These are phyloP conservation scores for Cytospora mali DNA, from an alignment of 2,329 filamentous ascomycete genomes.

Conservation along the genomic window DNA sequence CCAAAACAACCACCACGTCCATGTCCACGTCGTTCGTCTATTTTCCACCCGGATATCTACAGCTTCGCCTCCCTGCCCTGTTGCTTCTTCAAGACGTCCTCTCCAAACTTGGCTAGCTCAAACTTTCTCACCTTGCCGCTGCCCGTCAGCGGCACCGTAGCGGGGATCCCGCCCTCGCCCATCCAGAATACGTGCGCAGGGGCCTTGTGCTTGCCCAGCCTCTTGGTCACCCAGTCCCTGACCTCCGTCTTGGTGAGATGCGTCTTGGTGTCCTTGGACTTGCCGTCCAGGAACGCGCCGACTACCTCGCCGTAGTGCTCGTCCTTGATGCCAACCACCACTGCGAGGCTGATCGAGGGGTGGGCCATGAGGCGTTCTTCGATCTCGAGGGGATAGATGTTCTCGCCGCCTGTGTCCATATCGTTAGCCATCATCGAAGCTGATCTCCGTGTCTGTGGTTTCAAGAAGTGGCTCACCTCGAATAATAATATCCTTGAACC, in stretches of 20 bases:
- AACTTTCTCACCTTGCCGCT: constrained; percentile 73
- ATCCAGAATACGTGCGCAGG: constrained; percentile 78
- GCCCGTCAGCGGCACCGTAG: constrained; percentile 65
- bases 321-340: constrained; percentile 71
- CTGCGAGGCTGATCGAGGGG: constrained; percentile 61
- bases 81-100: constrained; percentile 55
- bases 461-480: constrained; percentile 49
- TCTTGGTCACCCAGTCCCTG: constrained; percentile 63
- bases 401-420: constrained; percentile 61
- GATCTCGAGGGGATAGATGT: constrained; percentile 74
- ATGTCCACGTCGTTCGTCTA: too few species aligned
- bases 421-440: constrained; percentile 1
- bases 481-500: constrained; percentile 81
- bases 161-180: constrained; percentile 60
- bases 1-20: neutral
- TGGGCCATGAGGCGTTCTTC: constrained; percentile 72
- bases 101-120: constrained; percentile 60
- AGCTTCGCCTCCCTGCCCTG: constrained; percentile 48
- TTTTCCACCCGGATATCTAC: constrained; percentile 34
- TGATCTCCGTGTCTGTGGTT: constrained; percentile 27
- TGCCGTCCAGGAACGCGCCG: constrained; percentile 60
- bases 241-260: constrained; percentile 56
- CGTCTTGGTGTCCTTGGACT: constrained; percentile 35
- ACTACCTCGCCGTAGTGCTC: constrained; percentile 75
- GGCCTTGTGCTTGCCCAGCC: constrained; percentile 68